These are phyloP conservation scores for Penicillium goetzii DNA, from an alignment of 495 filamentous ascomycete species.

Conservation along the genomic window DNA sequence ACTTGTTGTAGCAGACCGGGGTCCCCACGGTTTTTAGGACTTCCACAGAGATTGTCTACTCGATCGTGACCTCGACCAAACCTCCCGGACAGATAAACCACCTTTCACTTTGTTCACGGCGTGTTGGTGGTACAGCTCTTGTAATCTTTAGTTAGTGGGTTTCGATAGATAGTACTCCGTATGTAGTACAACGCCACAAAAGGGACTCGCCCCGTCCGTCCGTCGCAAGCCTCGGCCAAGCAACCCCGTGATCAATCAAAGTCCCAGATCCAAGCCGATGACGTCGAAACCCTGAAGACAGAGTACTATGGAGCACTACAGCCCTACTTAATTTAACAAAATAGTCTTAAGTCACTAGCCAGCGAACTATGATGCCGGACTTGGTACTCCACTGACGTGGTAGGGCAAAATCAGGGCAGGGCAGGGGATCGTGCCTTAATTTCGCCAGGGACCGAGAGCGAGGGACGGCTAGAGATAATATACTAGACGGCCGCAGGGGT, in stretches of 20 bases:
- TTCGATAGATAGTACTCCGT: neutral
- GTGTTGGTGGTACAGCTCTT: conserved; percentile 14
- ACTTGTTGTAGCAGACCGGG: too few relatives aligned
- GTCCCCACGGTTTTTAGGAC: too few relatives aligned
- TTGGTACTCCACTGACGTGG: neutral
- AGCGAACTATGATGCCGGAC: neutral
- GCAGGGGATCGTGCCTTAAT: neutral
- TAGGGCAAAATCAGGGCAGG: conserved; percentile 7
- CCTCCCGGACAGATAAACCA: neutral
- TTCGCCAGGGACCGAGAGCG: conserved; percentile 10
- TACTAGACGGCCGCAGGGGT: neutral
- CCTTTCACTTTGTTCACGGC: neutral
- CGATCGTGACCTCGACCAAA: neutral
- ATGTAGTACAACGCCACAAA: conserved; percentile 13
- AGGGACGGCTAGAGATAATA: neutral
- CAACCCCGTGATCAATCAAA: neutral
- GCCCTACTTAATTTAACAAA: neutral
- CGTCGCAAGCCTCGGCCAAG: neutral
- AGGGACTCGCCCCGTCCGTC: neutral
- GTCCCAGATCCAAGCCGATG: neutral
- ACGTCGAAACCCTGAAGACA: neutral
- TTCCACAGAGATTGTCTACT: neutral
- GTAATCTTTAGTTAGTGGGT: neutral
- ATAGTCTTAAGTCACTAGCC: neutral
- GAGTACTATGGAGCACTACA: neutral